Conservation (phyloP, 345 rosid genomes). For the Eucalyptus paniculata region DNA sequence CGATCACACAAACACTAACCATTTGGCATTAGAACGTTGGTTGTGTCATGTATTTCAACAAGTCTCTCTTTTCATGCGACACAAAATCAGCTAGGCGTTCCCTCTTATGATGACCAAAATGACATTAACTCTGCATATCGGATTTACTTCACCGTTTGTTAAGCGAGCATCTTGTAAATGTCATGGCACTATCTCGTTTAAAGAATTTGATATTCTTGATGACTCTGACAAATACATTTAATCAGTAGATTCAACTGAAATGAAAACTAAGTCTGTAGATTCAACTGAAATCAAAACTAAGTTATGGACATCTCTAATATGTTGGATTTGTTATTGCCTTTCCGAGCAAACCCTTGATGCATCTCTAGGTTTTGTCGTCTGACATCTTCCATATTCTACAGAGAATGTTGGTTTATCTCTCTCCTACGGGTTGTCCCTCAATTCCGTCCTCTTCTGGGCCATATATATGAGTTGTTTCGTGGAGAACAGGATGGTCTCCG, state of each 20-base stretch:
- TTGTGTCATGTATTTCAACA: neutral
- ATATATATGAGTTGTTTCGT: slow-evolving; percentile 81
- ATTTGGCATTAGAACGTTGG: neutral
- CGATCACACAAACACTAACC: neutral
- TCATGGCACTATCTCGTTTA: neutral
- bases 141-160: neutral
- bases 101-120: neutral
- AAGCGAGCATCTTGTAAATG: neutral
- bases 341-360: neutral
- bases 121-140: neutral
- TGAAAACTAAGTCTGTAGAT: neutral
- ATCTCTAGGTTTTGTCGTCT: neutral
- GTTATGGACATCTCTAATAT: neutral
- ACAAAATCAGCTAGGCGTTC: neutral
- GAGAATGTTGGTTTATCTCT: slow-evolving; percentile 88
- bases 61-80: neutral
- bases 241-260: neutral
- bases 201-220: neutral
- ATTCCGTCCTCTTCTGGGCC: slow-evolving; percentile 65
- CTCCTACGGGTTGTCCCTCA: slow-evolving; percentile 87
- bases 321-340: neutral
- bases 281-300: neutral
- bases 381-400: slow-evolving; percentile 9
- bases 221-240: neutral
- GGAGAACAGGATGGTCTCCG: slow-evolving; percentile 87